These are phyloP conservation scores for Gynandropsis gynandra DNA, from an alignment of 345 rosid genomes.

Conservation along the genomic window DNA sequence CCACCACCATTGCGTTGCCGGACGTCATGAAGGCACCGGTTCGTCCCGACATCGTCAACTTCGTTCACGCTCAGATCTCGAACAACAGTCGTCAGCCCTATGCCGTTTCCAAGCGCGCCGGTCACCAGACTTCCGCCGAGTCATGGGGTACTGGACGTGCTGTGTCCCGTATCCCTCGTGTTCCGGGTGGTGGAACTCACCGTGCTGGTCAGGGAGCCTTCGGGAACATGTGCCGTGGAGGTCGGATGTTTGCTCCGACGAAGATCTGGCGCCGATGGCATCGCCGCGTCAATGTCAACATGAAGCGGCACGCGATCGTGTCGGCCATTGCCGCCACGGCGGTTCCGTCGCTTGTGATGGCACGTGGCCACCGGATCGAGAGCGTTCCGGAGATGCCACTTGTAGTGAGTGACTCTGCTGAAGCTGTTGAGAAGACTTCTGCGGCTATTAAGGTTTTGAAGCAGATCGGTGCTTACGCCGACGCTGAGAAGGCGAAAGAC, in stretches of 20 bases:
- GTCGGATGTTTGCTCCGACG: constrained; percentile 88
- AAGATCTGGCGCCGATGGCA: constrained; percentile 92
- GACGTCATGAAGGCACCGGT: constrained; percentile 60
- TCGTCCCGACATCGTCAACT: constrained; percentile 57
- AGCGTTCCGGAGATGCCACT: constrained; percentile 62
- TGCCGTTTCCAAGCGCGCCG: constrained; percentile 65
- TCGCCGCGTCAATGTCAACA: constrained; percentile 60
- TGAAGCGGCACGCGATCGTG: constrained; percentile 61
- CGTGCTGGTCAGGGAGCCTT: constrained; percentile 88
- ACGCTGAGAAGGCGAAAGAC: constrained; percentile 73
- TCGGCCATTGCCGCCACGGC: constrained; percentile 77
- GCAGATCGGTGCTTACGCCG: constrained; percentile 63
- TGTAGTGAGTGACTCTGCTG: constrained; percentile 52
- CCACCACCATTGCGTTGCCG: constrained; percentile 40
- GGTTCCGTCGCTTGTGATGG: constrained; percentile 60
- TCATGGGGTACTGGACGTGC: constrained; percentile 92
- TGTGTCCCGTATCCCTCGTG: constrained; percentile 86
- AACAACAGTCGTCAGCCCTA: constrained; percentile 71
- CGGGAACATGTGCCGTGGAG: constrained; percentile 93
- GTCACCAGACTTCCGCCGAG: constrained; percentile 84
- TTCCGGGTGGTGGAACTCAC: constrained; percentile 83
- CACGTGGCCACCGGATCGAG: constrained; percentile 64
- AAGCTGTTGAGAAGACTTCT: constrained; percentile 60
- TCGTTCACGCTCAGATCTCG: constrained; percentile 50
- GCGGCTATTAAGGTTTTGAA: constrained; percentile 59